Evolutionary conservation across 371 early-diverging fungal genomes (phyloP).

Genomic region (Haplosporangium sp.): DNA sequence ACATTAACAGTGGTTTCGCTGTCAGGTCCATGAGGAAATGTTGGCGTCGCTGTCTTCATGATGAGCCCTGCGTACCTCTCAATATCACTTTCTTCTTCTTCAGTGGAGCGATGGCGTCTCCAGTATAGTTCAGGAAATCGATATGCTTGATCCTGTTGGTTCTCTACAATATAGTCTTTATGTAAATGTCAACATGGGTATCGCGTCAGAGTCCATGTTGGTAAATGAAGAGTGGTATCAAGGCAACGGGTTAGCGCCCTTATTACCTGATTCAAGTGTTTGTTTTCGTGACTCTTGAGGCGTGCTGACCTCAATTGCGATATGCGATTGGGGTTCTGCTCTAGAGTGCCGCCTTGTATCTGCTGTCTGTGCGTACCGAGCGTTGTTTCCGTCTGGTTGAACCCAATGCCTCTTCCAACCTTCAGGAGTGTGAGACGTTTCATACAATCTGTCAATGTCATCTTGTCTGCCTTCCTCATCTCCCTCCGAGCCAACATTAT

Average conservation of each 20-base stretch:
- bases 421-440: neutral
- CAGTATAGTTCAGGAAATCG: too few species aligned
- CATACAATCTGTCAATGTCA: neutral
- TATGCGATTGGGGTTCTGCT: neutral
- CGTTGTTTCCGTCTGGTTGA: too few species aligned
- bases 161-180: too few species aligned
- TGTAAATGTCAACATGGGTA: too few species aligned
- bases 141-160: too few species aligned
- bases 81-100: constrained; percentile 25
- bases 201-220: neutral
- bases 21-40: neutral
- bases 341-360: neutral
- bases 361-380: too few species aligned
- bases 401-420: neutral
- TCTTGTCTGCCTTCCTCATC: neutral
- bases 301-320: constrained; percentile 20
- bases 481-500: neutral
- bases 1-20: neutral
- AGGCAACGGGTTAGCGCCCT: neutral
- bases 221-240: neutral
- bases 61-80: constrained; percentile 31
- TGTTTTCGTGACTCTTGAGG: neutral
- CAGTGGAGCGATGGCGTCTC: neutral
- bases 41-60: constrained; percentile 15
- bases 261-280: constrained; percentile 12